Evolutionary conservation across 2,329 filamentous ascomycete species (phyloP).

Genomic region (Drechslerella dactyloides): DNA sequence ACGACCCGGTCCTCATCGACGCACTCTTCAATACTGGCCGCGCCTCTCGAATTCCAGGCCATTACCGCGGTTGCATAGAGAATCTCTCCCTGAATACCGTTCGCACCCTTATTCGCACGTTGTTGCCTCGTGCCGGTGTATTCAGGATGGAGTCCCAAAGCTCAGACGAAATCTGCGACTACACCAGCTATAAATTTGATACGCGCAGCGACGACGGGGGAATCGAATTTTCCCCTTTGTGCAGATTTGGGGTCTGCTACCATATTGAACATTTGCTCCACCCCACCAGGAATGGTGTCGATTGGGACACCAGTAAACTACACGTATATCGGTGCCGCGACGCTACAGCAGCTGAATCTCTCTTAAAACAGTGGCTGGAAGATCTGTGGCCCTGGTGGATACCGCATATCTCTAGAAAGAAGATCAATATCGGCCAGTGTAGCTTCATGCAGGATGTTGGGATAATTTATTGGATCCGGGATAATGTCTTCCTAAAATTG

Average conservation of each 20-base stretch:
- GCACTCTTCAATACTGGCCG: slow-evolving; percentile 15
- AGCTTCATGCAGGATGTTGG: slow-evolving; percentile 25
- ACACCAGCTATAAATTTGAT: slow-evolving; percentile 28
- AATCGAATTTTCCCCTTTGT: too few relatives aligned
- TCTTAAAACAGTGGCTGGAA: slow-evolving; percentile 21
- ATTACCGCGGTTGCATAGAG: slow-evolving; percentile 18
- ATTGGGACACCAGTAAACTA: slow-evolving; percentile 21
- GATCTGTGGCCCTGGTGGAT: slow-evolving; percentile 16
- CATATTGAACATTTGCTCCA: too few relatives aligned
- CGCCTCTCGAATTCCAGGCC: slow-evolving; percentile 28
- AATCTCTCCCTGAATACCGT: slow-evolving; percentile 15
- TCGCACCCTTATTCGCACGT: background rate
- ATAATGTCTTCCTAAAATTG: slow-evolving; percentile 32
- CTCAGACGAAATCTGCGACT: background rate
- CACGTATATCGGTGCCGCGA: slow-evolving; percentile 28
- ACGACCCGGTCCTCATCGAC: too few relatives aligned
- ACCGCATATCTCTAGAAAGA: background rate
- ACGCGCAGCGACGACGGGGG: slow-evolving; percentile 1
- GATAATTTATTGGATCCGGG: slow-evolving; percentile 23
- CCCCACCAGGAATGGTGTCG: too few relatives aligned
- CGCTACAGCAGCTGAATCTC: slow-evolving; percentile 14
- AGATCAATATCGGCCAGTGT: slow-evolving; percentile 23
- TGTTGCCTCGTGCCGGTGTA: slow-evolving; percentile 4
- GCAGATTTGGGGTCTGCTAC: too few relatives aligned
- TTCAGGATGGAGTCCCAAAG: slow-evolving; percentile 17